Conservation (phyloP, 257 asterid genomes). For the Thymus quinquecostatus region DNA sequence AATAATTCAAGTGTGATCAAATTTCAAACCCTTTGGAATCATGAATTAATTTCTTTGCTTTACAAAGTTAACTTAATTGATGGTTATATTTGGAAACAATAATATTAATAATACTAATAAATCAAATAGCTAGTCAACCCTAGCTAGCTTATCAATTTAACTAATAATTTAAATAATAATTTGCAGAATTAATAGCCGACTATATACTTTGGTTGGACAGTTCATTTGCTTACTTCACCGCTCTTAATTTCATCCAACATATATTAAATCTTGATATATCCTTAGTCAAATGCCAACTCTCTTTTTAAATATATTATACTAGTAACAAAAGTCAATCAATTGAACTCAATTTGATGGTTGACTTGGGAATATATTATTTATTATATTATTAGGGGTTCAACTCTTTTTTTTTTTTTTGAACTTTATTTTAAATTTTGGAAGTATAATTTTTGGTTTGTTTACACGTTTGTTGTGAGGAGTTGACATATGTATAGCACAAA, state of each 20-base stretch:
- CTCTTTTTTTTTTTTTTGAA: too few relatives aligned
- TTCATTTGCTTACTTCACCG: background rate
- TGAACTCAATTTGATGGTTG: background rate
- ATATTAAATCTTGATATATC: background rate
- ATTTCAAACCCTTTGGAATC: background rate
- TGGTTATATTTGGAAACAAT: conserved; percentile 1
- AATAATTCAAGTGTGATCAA: background rate
- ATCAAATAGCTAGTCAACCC: conserved; percentile 27
- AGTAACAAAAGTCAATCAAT: background rate
- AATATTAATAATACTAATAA: too few relatives aligned
- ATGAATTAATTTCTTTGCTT: background rate
- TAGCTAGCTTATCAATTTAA: background rate
- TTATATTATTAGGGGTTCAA: background rate
- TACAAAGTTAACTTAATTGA: background rate
- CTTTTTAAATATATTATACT: background rate
- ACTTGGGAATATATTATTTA: background rate
- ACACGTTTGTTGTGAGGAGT: background rate
- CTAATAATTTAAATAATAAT: background rate
- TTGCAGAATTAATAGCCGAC: background rate
- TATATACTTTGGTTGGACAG: background rate
- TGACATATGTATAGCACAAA: background rate
- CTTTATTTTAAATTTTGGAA: background rate
- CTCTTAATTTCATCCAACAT: background rate
- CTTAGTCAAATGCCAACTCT: background rate
- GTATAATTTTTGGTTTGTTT: background rate